Evolutionary conservation across 352 stramenopile genomes (phyloP), one percentile per base, ranked within the genome.

Genomic region (Globisporangium nagaii): DNA sequence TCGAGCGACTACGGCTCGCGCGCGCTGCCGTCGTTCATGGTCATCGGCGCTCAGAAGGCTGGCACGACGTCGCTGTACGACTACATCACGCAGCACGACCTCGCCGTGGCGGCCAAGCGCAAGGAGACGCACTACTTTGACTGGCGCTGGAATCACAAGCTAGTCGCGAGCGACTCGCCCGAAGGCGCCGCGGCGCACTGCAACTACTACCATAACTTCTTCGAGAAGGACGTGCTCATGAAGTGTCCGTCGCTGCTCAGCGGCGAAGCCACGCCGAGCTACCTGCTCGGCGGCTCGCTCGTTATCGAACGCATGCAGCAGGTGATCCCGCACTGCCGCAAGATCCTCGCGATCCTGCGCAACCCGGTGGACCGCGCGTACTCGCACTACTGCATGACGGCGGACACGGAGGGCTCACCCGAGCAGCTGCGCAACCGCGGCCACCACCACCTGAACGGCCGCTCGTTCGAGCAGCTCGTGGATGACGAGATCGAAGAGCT

Each of bases 61-160:
- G 97, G 96, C 19, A 99, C 96, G 12, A 99, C 96, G 9, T 96
- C 83, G 54, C 66, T 99, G 3, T 99, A 98, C 67, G 95, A 99
- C 65, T 99, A 98, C 74, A 91, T 99, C 30, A 92, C 81, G 43
- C 91, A 98, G 69, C 97, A 99, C 68, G 94, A 98, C 30, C 86
- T 98, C 42, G 86, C 98, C 17, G 73, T 96, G 41, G 67, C 83
- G 27, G 87, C 93, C 4, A 90, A 90, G 70, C 75, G 95, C 42
- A 93, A 93, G 55, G 97, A 99, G 80, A 98, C 97, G 13, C 97
- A 99, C 72, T 99, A 97, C 65, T 96, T 99, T 24, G 96, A 99
- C 71, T 99, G 96, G 96, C 81, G 96, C 36, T 99, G 96, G 94
- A 92, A 98, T 63, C 68, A 71, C 24, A 70, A 76, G 53, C 68